A percentile compares a stretch with the other conserved stretches of the same genome.
These are phyloP conservation scores for Fusarium verrucosum DNA, from an alignment of 2,329 filamentous ascomycete species.

Conservation along the genomic window DNA sequence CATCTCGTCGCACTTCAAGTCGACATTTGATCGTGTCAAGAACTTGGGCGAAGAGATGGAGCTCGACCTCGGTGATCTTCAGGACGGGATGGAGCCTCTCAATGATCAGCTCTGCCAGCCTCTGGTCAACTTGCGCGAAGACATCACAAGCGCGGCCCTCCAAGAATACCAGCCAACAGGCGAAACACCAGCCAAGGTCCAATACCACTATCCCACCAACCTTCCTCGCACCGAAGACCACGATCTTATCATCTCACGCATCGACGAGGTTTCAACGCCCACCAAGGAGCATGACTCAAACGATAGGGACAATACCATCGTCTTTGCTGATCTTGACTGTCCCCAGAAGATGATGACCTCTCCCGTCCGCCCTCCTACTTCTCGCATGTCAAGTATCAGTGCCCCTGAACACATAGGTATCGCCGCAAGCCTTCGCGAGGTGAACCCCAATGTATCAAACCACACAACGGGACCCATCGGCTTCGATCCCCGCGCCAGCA, in stretches of 20 bases:
- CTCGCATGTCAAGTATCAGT: conserved; percentile 44
- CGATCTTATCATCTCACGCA: conserved; percentile 55
- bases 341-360: conserved; percentile 43
- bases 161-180: conserved; percentile 88
- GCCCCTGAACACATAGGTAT: conserved; percentile 43
- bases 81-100: conserved; percentile 70
- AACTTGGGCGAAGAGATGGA: conserved; percentile 75
- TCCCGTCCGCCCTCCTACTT: conserved; percentile 47
- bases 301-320: conserved; percentile 51
- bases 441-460: conserved; percentile 62
- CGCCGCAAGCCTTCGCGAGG: conserved; percentile 62
- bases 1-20: conserved; percentile 75
- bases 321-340: conserved; percentile 54
- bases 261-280: conserved; percentile 48
- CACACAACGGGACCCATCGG: conserved; percentile 49
- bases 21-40: conserved; percentile 73
- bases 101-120: conserved; percentile 70
- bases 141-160: conserved; percentile 71
- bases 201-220: conserved; percentile 81
- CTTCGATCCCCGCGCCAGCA: conserved; percentile 57
- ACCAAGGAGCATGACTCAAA: conserved; percentile 36
- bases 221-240: conserved; percentile 76
- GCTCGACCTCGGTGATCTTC: conserved; percentile 65
- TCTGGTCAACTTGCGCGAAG: conserved; percentile 74
- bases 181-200: conserved; percentile 80